Base-by-base conservation (phyloP, 345 rosid genomes). In the Arabidopsis suecica region DNA sequence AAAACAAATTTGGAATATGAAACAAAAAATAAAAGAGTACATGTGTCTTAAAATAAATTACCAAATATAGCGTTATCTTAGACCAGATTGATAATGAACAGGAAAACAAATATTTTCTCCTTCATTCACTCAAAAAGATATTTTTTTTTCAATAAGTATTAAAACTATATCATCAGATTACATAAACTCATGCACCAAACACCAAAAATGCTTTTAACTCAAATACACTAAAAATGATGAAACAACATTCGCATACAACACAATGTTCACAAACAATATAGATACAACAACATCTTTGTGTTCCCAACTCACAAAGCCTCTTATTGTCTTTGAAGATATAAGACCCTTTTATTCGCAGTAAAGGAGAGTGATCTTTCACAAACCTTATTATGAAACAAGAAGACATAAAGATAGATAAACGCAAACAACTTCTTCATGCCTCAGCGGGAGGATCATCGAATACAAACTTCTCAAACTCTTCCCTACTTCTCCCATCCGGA, bases 1-100 rank as follows among this genome's bases (percentile, higher is more conserved):
- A 20, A 20, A 20, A 20, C 22, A 20, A 20, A 20, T 20, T 20
- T 20, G 22, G 22, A 20, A 20, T 20, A 20, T 20, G 22, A 20
- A 20, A 20, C 22, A 20, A 20, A 20, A 20, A 20, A 20, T 20
- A 20, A 20, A 20, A 20, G 22, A 20, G 22, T 20, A 20, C 22
- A 20, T 20, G 22, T 20, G 22, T 20, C 22, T 20, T 20, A 20
- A 20, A 20, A 20, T 20, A 20, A 20, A 20, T 20, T 20, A 20
- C 22, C 22, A 20, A 20, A 20, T 20, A 20, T 20, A 20, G 22
- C 22, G 22, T 96, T 78, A 96, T 96, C 77, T 83, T 96, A 89
- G 88, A 96, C 81, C 99, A 96, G 88, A 96, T 96, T 70, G 99
- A 96, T 86, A 96, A 93, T 81, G 98, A 96, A 82, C 99, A 96